Conservation (phyloP, 257 asterid species). For the Solanum appendiculatum region DNA sequence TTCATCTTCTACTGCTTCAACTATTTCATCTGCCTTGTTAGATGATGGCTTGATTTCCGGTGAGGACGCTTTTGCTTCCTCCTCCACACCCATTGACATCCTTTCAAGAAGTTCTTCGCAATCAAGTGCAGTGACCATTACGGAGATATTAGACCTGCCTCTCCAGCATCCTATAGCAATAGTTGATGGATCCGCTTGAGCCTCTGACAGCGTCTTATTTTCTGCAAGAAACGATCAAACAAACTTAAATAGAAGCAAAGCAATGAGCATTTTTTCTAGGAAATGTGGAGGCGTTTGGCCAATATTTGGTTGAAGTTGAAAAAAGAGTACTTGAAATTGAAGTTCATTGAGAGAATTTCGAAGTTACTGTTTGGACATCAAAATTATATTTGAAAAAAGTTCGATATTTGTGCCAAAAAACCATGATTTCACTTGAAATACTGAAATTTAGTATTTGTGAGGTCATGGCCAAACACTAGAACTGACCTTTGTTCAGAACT, state of each 20-base stretch:
- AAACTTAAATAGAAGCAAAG: background rate
- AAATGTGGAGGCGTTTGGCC: background rate
- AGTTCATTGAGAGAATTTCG: background rate
- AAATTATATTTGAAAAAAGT: background rate
- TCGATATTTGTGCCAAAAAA: background rate
- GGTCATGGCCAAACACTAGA: background rate
- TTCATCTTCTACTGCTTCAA: constrained; percentile 10
- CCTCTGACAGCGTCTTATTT: constrained; percentile 18
- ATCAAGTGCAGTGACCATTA: constrained; percentile 74
- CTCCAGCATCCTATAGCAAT: constrained; percentile 94
- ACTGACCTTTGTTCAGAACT: constrained; percentile 54
- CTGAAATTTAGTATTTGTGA: background rate
- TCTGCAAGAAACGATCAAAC: constrained; percentile 30
- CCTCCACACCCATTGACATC: constrained; percentile 28
- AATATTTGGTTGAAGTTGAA: background rate
- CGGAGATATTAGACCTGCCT: constrained; percentile 61
- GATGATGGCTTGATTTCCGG: constrained; percentile 2
- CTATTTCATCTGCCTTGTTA: constrained; percentile 16
- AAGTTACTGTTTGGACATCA: background rate
- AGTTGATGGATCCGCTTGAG: constrained; percentile 35
- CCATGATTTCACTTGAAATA: background rate
- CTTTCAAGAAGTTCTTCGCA: constrained; percentile 80
- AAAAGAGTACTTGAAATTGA: background rate
- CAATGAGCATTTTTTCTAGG: background rate
- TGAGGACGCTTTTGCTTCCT: background rate